Evolutionary conservation across 2,329 filamentous ascomycete species (phyloP).

Genomic region (Pseudonectria foliicola): DNA sequence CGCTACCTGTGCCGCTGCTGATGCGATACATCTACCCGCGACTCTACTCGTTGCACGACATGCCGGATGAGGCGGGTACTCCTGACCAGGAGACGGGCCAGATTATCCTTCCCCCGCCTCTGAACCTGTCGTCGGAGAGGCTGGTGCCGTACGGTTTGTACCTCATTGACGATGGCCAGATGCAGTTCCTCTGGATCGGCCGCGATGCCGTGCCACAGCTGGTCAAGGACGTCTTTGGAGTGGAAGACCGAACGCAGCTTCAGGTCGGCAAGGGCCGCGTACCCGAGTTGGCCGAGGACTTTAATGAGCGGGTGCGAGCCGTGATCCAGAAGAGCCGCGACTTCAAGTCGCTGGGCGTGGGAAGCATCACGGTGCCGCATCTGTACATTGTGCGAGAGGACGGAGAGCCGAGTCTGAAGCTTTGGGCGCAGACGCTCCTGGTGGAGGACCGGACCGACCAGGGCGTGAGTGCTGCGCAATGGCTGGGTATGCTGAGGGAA

Average conservation of each 20-base stretch:
- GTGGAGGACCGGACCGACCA: slow-evolving; percentile 95
- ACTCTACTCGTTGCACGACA: slow-evolving; percentile 85
- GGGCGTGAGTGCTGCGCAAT: slow-evolving; percentile 86
- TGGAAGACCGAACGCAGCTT: slow-evolving; percentile 73
- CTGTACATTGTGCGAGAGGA: slow-evolving; percentile 93
- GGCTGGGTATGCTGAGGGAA: slow-evolving; percentile 85
- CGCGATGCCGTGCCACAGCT: slow-evolving; percentile 88
- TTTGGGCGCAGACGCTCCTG: slow-evolving; percentile 94
- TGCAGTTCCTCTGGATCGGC: slow-evolving; percentile 95
- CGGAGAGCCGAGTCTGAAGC: slow-evolving; percentile 86
- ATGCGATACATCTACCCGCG: slow-evolving; percentile 89
- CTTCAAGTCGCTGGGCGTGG: slow-evolving; percentile 77
- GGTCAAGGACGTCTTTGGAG: slow-evolving; percentile 81
- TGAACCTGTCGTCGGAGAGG: slow-evolving; percentile 83
- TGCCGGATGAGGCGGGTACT: slow-evolving; percentile 87
- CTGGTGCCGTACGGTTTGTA: slow-evolving; percentile 88
- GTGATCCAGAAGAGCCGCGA: slow-evolving; percentile 91
- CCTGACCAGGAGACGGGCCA: slow-evolving; percentile 81
- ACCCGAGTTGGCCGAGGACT: slow-evolving; percentile 87
- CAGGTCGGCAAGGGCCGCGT: slow-evolving; percentile 86
- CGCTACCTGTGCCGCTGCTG: slow-evolving; percentile 78
- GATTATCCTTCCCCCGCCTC: slow-evolving; percentile 74
- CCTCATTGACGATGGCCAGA: slow-evolving; percentile 93
- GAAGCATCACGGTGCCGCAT: slow-evolving; percentile 87
- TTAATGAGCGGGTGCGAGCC: slow-evolving; percentile 87